Evolutionary conservation across 208 protist species (phyloP).

Genomic region (Leishmania braziliensis): DNA sequence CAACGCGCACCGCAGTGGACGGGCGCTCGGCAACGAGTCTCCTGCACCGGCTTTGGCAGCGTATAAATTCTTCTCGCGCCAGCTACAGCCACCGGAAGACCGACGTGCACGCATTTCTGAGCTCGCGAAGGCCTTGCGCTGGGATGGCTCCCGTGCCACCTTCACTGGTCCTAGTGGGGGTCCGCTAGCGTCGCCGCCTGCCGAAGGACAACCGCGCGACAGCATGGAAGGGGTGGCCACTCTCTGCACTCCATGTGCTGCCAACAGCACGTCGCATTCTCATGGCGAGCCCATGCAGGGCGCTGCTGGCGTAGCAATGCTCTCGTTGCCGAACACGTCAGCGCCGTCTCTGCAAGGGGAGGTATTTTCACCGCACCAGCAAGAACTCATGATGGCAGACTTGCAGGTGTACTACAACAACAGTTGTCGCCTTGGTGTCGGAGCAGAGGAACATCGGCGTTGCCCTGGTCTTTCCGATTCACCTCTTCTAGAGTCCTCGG

Average conservation of each 20-base stretch:
- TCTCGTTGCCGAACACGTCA: background rate
- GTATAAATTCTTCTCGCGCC: conserved; percentile 20
- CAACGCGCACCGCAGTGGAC: background rate
- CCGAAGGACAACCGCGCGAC: background rate
- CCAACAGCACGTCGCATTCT: background rate
- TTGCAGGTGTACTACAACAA: background rate
- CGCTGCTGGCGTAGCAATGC: background rate
- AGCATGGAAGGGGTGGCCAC: background rate
- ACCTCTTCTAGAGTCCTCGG: background rate
- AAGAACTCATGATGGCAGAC: background rate
- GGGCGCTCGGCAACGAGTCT: background rate
- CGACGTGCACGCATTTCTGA: conserved; percentile 13
- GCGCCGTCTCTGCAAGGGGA: background rate
- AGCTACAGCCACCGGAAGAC: conserved; percentile 12
- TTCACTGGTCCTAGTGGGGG: background rate
- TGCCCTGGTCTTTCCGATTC: background rate
- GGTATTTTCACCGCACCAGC: background rate
- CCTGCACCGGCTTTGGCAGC: background rate
- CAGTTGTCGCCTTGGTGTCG: background rate
- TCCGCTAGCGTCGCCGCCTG: conserved; percentile 8
- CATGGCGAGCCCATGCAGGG: background rate
- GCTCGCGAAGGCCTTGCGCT: conserved; percentile 11
- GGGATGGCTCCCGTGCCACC: background rate
- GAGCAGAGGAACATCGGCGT: background rate
- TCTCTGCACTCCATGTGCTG: background rate